Base-by-base conservation (phyloP, 495 filamentous ascomycete genomes). In the Trypethelium eluteriae region DNA sequence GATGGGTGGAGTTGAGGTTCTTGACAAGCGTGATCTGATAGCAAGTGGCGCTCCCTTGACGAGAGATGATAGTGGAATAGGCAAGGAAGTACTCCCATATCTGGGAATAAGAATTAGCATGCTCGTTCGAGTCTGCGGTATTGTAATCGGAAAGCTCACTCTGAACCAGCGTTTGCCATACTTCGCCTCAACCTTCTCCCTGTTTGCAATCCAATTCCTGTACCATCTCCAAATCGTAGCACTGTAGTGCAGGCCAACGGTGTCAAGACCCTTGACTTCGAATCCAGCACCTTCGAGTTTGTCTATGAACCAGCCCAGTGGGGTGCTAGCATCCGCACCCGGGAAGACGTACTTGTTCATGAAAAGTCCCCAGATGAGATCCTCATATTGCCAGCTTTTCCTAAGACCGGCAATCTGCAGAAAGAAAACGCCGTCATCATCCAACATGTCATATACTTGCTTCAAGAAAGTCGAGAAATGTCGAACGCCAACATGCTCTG, bases 81-180 rank as follows among this genome's bases (percentile, higher is more conserved):
- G 95, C 91, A 69, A 98, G 87, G 88, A 98, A 98, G 82, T 86
- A 97, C 76, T 98, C 93, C 94, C 94, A 98, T 76, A 98, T 95
- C 92, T 96, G 69, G 65, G 67, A 41, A 41, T n/a, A 39, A 25
- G 11, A 7, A 14, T 44, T 12, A 41, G 66, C 11, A 32, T 25
- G n/a, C 62, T 38, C 5, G 32, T 32, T 18, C 63, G 56, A 32
- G 3, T 44, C 41, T 44, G 41, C 41, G 14, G 41, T 14, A 44
- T 47, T 39, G 47, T 16, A 1, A 2, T 41, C 62, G 32, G 62
- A 39, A 14, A 70, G 84, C 89, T 82, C 84, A 96, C 92, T 77
- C 93, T 87, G 84, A 92, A 98, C 94, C 94, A 98, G 70, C 90
- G 81, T 69, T 89, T 88, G 70, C 94, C 94, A 76, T 98, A 98